A percentile compares a stretch with the other conserved stretches of the same genome.
Conservation (phyloP, 805 yeast genomes). For the Candida ficus region DNA sequence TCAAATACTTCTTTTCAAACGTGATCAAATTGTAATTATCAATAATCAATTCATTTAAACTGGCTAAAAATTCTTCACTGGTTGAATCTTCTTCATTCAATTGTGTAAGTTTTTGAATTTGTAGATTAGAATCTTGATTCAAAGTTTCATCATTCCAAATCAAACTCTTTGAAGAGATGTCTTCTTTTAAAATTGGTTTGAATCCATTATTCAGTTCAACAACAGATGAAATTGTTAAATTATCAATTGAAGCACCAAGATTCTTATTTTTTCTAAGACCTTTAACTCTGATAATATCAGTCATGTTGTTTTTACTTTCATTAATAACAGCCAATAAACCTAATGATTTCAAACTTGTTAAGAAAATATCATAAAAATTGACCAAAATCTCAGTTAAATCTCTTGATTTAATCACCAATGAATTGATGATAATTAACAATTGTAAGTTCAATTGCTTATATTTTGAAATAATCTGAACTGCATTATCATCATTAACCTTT, state of each 20-base stretch:
- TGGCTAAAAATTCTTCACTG: slow-evolving; percentile 14
- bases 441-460: slow-evolving; percentile 25
- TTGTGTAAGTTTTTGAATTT: slow-evolving; percentile 7
- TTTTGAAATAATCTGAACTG: slow-evolving; percentile 2
- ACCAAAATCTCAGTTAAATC: slow-evolving; percentile 38
- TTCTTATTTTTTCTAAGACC: slow-evolving; percentile 51
- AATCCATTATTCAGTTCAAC: slow-evolving; percentile 37
- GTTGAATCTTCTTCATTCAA: slow-evolving; percentile 7
- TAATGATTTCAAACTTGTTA: slow-evolving; percentile 33
- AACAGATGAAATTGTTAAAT: slow-evolving; percentile 25
- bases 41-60: slow-evolving; percentile 14
- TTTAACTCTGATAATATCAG: slow-evolving; percentile 68
- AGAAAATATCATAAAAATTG: slow-evolving; percentile 16
- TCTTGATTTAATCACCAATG: slow-evolving; percentile 31
- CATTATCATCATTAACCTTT: slow-evolving; percentile 31
- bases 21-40: slow-evolving; percentile 20
- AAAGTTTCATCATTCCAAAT: slow-evolving; percentile 40
- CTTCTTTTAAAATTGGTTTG: slow-evolving; percentile 31
- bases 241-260: slow-evolving; percentile 3
- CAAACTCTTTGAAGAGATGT: slow-evolving; percentile 30
- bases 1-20: slow-evolving; percentile 23
- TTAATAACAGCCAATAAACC: slow-evolving; percentile 58
- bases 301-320: slow-evolving; percentile 24
- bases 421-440: slow-evolving; percentile 29
- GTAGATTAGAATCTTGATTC: slow-evolving; percentile 18